A percentile compares a stretch with the other conserved stretches of the same genome.
Evolutionary conservation across 2,329 filamentous ascomycete species (phyloP).

Genomic region (Aspergillus ibericus): DNA sequence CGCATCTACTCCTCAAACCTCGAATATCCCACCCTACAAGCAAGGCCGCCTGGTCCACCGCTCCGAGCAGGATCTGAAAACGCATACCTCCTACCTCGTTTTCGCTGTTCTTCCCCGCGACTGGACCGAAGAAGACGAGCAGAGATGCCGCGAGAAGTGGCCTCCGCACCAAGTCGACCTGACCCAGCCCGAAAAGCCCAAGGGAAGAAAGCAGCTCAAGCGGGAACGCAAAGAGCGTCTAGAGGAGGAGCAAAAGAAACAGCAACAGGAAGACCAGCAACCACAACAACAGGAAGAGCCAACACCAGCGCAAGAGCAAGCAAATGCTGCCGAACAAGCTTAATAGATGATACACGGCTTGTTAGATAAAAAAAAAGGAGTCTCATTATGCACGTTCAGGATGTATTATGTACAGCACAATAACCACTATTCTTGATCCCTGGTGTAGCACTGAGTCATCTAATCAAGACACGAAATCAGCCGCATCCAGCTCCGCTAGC

Average conservation of each 20-base stretch:
- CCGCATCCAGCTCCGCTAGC: no score
- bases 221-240: slow-evolving; percentile 29
- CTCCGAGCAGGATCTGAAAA: slow-evolving; percentile 85
- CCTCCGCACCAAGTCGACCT: slow-evolving; percentile 57
- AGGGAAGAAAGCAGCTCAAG: slow-evolving; percentile 43
- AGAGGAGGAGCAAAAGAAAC: slow-evolving; percentile 14
- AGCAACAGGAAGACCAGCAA: slow-evolving; percentile 8
- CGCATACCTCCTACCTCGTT: slow-evolving; percentile 93
- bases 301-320: neutral
- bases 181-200: slow-evolving; percentile 24
- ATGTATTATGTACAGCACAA: neutral
- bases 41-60: slow-evolving; percentile 77
- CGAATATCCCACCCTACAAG: slow-evolving; percentile 59
- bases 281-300: neutral
- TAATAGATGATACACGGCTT: slow-evolving; percentile 4
- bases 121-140: slow-evolving; percentile 83
- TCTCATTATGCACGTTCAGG: neutral
- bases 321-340: slow-evolving; percentile 1
- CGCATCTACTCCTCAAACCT: slow-evolving; percentile 7
- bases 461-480: no score
- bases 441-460: no score
- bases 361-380: neutral
- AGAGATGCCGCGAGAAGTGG: slow-evolving; percentile 63
- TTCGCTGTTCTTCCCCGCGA: slow-evolving; percentile 86
- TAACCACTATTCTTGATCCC: neutral